Base-by-base conservation (phyloP, 371 early-diverging fungal species). In the Rhizopus arrhizus region DNA sequence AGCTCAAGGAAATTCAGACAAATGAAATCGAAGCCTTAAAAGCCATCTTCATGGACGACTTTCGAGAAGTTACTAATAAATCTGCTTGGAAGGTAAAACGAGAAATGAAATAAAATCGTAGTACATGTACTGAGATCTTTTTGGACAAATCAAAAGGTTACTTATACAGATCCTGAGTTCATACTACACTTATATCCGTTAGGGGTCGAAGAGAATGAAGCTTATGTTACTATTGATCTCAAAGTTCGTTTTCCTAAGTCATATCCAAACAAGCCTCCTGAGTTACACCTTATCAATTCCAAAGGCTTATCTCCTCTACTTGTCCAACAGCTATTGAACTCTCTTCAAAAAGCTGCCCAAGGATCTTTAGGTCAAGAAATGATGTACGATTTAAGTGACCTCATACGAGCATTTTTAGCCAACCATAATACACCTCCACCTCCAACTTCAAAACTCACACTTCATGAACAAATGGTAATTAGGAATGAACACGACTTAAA, bases 1-100 rank as follows among this genome's bases (percentile, higher is more conserved):
- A 83, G 69, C 65, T 85, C 34, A 64, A 80, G 56, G 89, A 90
- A 74, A 80, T 86, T 22, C 91, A 91, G 73, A 62, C 80, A 59
- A 86, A 90, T 70, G 91, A 91, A 74, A 77, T 91, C 15, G 89
- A 86, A 66, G 91, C 89, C 43, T 74, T 91, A 13, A 72, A 81
- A 69, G 84, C 85, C 32, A 81, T 81, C 33, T 85, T 82, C 65
- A 89, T 89, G 89, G 90, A 90, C 10, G 91, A 91, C 64, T 91
- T 80, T 53, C 72, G 75, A 50, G 74, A 79, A 42, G 83, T 89
- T 7, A 69, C 66, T 5, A 75, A 83, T 13, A 81, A 84, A 34
- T 82, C 87, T 22, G 89, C 87, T 12, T 91, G 91, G 91, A 90
- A 90, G 79, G 88, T 80, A 71, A 51, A 58, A 43, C 1, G 22